Base-by-base conservation (phyloP, 495 filamentous ascomycete species). In the Penicillium angulare region DNA sequence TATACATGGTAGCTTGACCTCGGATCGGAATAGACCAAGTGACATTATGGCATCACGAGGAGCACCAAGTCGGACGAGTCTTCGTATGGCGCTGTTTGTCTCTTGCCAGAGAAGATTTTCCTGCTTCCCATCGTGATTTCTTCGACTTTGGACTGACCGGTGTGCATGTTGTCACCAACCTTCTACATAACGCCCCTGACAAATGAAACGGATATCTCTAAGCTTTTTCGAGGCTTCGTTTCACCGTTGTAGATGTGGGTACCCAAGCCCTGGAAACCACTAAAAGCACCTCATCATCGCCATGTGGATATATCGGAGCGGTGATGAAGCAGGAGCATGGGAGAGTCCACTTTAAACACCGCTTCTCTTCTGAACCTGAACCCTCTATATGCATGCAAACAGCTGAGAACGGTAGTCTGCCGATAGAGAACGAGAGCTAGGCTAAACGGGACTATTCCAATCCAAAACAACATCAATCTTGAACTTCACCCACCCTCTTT, bases 241-340 rank as follows among this genome's bases (percentile, higher is more conserved):
- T 60, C 63, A 74, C 67, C 58, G 32, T 51, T 33, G 38, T 48
- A 47, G 49, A 60, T 68, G 64, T 61, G 58, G 56, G 58, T 66
- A 69, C 53, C 67, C 65, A 70, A 64, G 36, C 44, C 60, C 46
- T 52, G 46, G 40, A 57, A 43, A 21, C 45, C 33, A 24, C 33
- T 22, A 27, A 7, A 17, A 26, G 4, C 3, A 17, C 50, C 29
- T 35, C 13, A 47, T 51, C 57, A 47, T 52, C 48, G 56, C 59
- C 57, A 84, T 79, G 58, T 77, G 75, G 35, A 95, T 65, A 17
- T 80, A 77, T 26, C 77, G 69, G 21, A 83, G 75, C 59, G 91
- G 40, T 42, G 43, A 46, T 40, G 35, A 26, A 22, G 9, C 87
- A 82, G 76, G 31, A 41, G 34, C 48, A 47, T 46, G 31, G 49